Evolutionary conservation across 2,329 filamentous ascomycete species (phyloP).

Genomic region (Penicillium sp.): DNA sequence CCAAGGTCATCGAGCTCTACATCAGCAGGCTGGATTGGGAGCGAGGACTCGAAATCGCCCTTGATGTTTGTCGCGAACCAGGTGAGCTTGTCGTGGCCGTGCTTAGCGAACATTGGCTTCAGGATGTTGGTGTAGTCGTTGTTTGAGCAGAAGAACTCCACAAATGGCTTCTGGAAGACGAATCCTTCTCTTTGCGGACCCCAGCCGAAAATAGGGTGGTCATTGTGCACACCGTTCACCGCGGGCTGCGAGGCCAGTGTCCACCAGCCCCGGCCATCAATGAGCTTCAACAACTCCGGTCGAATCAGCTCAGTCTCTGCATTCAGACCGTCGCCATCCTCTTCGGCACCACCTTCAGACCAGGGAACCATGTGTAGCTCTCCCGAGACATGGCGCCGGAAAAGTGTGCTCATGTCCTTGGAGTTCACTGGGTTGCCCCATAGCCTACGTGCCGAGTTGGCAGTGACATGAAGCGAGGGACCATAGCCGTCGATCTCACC

Average conservation of each 20-base stretch:
- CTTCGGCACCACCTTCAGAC: constrained; percentile 75
- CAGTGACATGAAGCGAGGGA: constrained; percentile 87
- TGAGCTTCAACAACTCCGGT: constrained; percentile 71
- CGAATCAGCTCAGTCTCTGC: constrained; percentile 83
- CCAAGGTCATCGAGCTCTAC: constrained; percentile 34
- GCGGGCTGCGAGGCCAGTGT: constrained; percentile 94
- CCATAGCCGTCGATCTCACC: constrained; percentile 98
- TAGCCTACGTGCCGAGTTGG: constrained; percentile 75
- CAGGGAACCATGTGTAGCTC: constrained; percentile 81
- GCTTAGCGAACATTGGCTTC: constrained; percentile 59
- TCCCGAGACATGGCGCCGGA: constrained; percentile 77
- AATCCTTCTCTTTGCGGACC: constrained; percentile 82
- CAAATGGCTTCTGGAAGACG: constrained; percentile 97
- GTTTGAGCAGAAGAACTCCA: constrained; percentile 86
- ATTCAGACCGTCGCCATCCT: constrained; percentile 43
- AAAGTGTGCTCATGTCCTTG: constrained; percentile 75
- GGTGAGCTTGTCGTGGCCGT: constrained; percentile 67
- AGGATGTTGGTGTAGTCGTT: constrained; percentile 67
- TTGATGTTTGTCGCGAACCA: constrained; percentile 82
- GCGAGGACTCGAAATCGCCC: constrained; percentile 73
- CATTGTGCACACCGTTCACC: constrained; percentile 79
- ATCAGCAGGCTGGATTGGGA: constrained; percentile 29
- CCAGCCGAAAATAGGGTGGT: constrained; percentile 84
- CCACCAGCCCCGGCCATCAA: constrained; percentile 82
- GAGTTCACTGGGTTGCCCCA: constrained; percentile 76